A percentile compares a stretch with the other conserved stretches of the same genome.
Evolutionary conservation across 768 basidiomycete species (phyloP).

Genomic region (Gyrodon lividus): DNA sequence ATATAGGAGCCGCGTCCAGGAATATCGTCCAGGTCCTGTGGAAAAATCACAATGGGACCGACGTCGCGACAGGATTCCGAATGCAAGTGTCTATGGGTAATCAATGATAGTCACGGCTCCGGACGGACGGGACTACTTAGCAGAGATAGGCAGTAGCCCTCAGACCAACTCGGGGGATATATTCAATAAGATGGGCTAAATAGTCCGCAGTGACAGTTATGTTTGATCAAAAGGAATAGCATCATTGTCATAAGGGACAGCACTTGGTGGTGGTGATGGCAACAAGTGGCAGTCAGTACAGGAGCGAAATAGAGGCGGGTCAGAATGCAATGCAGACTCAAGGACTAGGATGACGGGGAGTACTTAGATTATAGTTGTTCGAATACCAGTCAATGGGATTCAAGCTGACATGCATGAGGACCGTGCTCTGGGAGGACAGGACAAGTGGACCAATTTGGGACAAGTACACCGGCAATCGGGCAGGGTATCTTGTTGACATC

Average conservation of each 20-base stretch:
- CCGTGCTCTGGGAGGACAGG: constrained; percentile 2
- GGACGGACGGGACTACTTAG: too few relatives aligned
- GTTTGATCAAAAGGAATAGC: too few relatives aligned
- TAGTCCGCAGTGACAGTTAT: too few relatives aligned
- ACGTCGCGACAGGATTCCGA: background rate
- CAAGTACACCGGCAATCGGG: constrained; percentile 7
- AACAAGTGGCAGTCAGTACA: constrained; percentile 1
- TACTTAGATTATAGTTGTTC: too few relatives aligned
- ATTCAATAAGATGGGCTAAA: too few relatives aligned
- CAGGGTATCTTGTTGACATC: constrained; percentile 14
- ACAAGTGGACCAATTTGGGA: constrained; percentile 5
- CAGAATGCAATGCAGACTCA: background rate
- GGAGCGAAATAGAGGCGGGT: background rate
- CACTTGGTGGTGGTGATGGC: constrained; percentile 8
- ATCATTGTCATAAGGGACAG: background rate
- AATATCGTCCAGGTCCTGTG: too few relatives aligned
- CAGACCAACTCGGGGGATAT: too few relatives aligned
- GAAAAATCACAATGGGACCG: background rate
- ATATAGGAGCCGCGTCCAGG: too few relatives aligned
- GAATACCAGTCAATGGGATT: background rate
- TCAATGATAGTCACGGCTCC: background rate
- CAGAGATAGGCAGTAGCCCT: too few relatives aligned
- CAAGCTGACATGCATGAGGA: background rate
- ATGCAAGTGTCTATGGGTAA: background rate
- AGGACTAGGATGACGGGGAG: too few relatives aligned